Base-by-base conservation (phyloP, 140 eudicot genomes). In the Flaveria floridana region DNA sequence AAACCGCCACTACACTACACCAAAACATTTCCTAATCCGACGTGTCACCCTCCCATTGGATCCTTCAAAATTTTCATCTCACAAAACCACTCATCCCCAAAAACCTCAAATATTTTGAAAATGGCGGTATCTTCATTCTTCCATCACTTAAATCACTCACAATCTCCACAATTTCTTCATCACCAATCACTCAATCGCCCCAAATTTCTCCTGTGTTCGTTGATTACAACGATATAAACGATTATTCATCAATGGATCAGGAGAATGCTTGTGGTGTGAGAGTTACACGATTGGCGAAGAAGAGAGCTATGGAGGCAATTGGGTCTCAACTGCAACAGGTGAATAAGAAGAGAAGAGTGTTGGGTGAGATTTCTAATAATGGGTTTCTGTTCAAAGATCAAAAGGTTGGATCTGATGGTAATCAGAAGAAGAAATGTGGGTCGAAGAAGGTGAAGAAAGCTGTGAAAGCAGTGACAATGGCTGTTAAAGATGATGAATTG, bases 291-390 rank as follows among this genome's bases (percentile, higher is more conserved):
- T 57, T 72, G 12, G 80, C 85, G 18, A 81, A 84, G 77, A 84
- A 80, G 74, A 73, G 85, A 75, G 85, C 91, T 7, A 86, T 85
- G 11, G 87, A 76, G 8, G 70, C 80, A 9, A 86, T 87, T 64
- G 80, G 50, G 15, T 55, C 79, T n/a, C 81, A 78, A 10, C n/a
- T 51, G 39, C 82, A 25, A 69, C 81, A 57, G 6, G 68, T 69
- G 7, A 80, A 76, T 72, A 65, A 79, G 82, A 76, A 69, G 77
- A n/a, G 79, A 6, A 46, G 55, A 0, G 79, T 66, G 46, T 67
- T 80, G 23, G 79, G 76, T 57, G 84, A 75, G 59, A 0, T 79
- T 0, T 59, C 78, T 25, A 79, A 66, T 26, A 72, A 67, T 16
- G 13, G 5, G 9, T 23, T 63, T 39, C 3, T 12, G 13, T 73